Evolutionary conservation across 441 rosid genomes (phyloP), one percentile per base, ranked within the genome.

Genomic region (Isatis lusitanica): DNA sequence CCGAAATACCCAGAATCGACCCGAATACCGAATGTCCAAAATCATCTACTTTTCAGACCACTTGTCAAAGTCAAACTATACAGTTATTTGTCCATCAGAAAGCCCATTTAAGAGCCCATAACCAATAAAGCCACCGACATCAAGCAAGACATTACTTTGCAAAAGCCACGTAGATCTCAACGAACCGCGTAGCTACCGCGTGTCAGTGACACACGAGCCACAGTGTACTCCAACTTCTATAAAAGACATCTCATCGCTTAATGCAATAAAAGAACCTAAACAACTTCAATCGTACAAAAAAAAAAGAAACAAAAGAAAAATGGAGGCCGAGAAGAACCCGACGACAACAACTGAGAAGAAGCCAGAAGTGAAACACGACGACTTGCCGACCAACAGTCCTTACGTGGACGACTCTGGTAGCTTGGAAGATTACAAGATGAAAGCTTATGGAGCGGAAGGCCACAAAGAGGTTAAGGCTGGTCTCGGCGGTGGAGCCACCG

Each of bases 361-460:
- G 38, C 44, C 70, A 17, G 53, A 43, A 21, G 38, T 35, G 7
- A 44, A 64, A 55, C 5, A 10, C 30, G 33, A 48, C 0, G 77
- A 65, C 36, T 9, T 57, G 35, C 12, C 64, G 0, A 66, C 69
- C 10, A 74, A 66, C 36, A 28, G 72, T 6, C 77, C 77, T 26
- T 74, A 74, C 28, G 69, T 74, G 52, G 66, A 74, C 26, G 60
- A 74, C 5, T 73, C 63, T 46, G 77, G 62, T 55, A 47, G 16
- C 66, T 0, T 66, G 39, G 76, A 71, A 57, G 80, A 71, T 24
- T 66, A 77, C 63, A 77, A 77, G 44, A 58, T 66, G 76, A 71
- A 66, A 66, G 76, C 69, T 65, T 71, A 66, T 60, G 80, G 80
- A 65, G 80, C 76, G 7, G 8, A 77, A 43, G 76, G 76, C 10